Base-by-base conservation (phyloP, 352 stramenopile species). In the Pythium sp. region DNA sequence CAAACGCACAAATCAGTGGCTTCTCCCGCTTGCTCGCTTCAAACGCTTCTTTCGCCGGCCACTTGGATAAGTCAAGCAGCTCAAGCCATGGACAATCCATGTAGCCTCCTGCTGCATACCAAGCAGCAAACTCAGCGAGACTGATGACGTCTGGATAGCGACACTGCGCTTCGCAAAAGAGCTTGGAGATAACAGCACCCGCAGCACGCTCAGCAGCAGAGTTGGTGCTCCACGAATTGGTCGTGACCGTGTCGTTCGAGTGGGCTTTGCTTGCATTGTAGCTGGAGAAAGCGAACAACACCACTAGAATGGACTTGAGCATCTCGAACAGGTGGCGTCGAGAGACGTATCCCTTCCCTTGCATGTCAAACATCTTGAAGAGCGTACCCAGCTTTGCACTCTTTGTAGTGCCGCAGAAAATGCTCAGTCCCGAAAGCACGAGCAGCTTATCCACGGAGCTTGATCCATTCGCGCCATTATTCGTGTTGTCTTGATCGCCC, bases 51-150 rank as follows among this genome's bases (percentile, higher is more conserved):
- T 94, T 94, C 4, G 89, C 87, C 12, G 89, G 89, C 95, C 96
- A 99, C 73, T 99, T 99, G 0, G 86, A 89, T 63, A 99, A 68
- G 73, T 98, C 94, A 12, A 99, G 69, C 11, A 99, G 73, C 71
- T 99, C 97, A 8, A 99, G 72, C 97, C 97, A 99, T 14, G 94
- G 91, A 66, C 96, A 98, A 53, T 95, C 92, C 72, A 97, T 91
- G 72, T 98, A 98, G 6, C 96, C 96, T 38, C 91, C 91, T 32
- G 89, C 86, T 0, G 94, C 97, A 68, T 99, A 99, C 97, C 97
- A 99, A 12, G 95, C 86, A 5, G 95, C 96, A 81, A 99, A 99
- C 63, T 98, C 92, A 46, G 95, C 83, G 57, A 98, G 96, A 41
- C 77, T 95, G 30, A 99, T 95, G 5, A 77, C 76, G 62, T 98